Conservation (phyloP, 108 stramenopile species). For the Poteriospumella lacustris region DNA sequence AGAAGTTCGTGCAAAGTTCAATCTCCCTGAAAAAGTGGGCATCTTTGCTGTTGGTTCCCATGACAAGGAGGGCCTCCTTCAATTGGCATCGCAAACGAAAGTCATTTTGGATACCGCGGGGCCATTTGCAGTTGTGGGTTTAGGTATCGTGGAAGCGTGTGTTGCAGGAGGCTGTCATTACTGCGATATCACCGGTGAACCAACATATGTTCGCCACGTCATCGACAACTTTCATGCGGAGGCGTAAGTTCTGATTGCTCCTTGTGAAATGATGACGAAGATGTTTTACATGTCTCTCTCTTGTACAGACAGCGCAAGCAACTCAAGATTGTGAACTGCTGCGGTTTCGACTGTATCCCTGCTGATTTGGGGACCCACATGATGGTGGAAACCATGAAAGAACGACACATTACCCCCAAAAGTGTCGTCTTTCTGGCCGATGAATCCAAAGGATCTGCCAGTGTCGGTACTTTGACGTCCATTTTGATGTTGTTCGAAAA, state of each 20-base stretch:
- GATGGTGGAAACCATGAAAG: not conserved
- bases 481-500: not conserved
- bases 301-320: not conserved
- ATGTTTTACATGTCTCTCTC: not conserved
- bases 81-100: not conserved
- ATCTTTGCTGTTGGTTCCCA: not conserved
- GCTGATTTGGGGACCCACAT: not conserved
- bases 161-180: not conserved
- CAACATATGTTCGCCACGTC: not conserved
- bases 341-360: conserved; percentile 18
- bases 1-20: not conserved
- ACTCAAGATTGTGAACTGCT: not conserved
- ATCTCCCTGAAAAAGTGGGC: not conserved
- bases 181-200: conserved; percentile 10
- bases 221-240: not conserved
- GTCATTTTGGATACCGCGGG: not conserved
- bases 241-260: not conserved
- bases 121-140: not conserved
- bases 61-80: not conserved
- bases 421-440: not conserved
- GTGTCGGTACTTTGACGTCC: not conserved
- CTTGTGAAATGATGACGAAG: no score
- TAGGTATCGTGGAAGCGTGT: conserved; percentile 1
- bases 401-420: not conserved
- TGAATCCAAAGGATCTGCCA: not conserved